A percentile compares a stretch with the other conserved stretches of the same genome.
phyloP scores from a whole-genome alignment of 176 grass and related monocot genomes.

The Tuctoria greenei region DNA sequence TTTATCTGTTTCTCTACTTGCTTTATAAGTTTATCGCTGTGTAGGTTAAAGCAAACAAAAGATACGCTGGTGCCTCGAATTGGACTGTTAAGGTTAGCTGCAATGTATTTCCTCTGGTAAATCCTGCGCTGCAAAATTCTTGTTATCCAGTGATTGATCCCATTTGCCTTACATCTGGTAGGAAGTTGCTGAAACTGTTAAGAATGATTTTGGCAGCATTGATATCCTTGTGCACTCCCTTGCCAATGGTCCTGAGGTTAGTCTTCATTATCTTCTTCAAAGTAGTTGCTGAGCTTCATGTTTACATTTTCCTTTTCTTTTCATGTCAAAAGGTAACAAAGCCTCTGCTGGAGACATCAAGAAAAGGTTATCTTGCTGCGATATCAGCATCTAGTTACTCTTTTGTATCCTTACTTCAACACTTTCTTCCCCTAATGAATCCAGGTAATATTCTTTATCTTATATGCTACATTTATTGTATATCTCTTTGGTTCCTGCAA shows the following conservation, averaged over 20 bases:
- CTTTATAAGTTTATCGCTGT: background rate
- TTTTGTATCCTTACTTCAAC: slow-evolving; percentile 82
- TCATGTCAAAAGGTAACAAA: slow-evolving; percentile 69
- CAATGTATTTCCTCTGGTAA: background rate
- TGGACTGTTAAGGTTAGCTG: slow-evolving; percentile 74
- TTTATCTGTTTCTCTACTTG: background rate
- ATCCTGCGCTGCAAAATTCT: slow-evolving; percentile 7
- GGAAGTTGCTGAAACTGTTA: slow-evolving; percentile 94
- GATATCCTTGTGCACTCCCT: slow-evolving; percentile 97
- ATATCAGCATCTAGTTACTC: slow-evolving; percentile 98
- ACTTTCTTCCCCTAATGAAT: slow-evolving; percentile 92
- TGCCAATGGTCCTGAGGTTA: slow-evolving; percentile 89
- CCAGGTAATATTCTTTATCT: slow-evolving; percentile 39
- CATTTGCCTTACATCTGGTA: slow-evolving; percentile 34
- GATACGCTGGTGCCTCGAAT: slow-evolving; percentile 85
- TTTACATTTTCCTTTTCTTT: slow-evolving; percentile 5
- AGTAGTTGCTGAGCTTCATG: background rate
- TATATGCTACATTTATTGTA: background rate
- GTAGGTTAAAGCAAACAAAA: slow-evolving; percentile 86
- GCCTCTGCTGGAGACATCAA: slow-evolving; percentile 88
- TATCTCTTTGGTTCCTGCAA: background rate
- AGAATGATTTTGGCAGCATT: slow-evolving; percentile 95
- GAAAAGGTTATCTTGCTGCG: slow-evolving; percentile 87
- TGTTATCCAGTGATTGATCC: background rate
- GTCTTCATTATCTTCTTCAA: background rate